Evolutionary conservation across 2,329 filamentous ascomycete genomes (phyloP).

Genomic region (Phaeomoniella chlamydospora): DNA sequence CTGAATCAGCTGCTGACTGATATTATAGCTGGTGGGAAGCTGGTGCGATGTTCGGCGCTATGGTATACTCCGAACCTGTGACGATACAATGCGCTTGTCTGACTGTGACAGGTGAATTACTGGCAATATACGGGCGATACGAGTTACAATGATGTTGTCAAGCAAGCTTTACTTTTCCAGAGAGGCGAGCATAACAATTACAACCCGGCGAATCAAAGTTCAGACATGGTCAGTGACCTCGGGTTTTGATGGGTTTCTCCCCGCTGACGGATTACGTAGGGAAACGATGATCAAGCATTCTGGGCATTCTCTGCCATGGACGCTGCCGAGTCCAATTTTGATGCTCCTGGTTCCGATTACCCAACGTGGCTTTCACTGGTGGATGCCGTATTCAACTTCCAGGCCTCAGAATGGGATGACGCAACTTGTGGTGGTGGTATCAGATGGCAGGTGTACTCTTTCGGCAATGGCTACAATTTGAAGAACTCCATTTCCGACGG

Average conservation of each 20-base stretch:
- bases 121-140: slow-evolving; percentile 27
- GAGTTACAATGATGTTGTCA: slow-evolving; percentile 22
- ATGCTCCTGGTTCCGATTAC: slow-evolving; percentile 21
- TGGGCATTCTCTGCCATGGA: slow-evolving; percentile 43
- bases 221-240: slow-evolving; percentile 33
- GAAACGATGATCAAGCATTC: slow-evolving; percentile 44
- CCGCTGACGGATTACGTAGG: slow-evolving; percentile 24
- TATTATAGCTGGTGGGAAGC: slow-evolving; percentile 29
- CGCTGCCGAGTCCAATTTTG: slow-evolving; percentile 36
- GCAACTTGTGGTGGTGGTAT: slow-evolving; percentile 56
- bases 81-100: background rate
- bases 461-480: slow-evolving; percentile 52
- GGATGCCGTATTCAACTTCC: slow-evolving; percentile 68
- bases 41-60: slow-evolving; percentile 24
- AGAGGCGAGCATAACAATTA: slow-evolving; percentile 21
- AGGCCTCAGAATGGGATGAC: slow-evolving; percentile 56
- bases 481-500: slow-evolving; percentile 47
- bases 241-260: slow-evolving; percentile 51
- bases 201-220: slow-evolving; percentile 26
- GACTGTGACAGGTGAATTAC: slow-evolving; percentile 19
- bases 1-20: too few relatives aligned
- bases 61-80: slow-evolving; percentile 7
- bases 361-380: slow-evolving; percentile 64
- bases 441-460: slow-evolving; percentile 71
- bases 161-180: slow-evolving; percentile 22